Evolutionary conservation across 768 basidiomycete genomes (phyloP).

Genomic region (Amanita inopinata): DNA sequence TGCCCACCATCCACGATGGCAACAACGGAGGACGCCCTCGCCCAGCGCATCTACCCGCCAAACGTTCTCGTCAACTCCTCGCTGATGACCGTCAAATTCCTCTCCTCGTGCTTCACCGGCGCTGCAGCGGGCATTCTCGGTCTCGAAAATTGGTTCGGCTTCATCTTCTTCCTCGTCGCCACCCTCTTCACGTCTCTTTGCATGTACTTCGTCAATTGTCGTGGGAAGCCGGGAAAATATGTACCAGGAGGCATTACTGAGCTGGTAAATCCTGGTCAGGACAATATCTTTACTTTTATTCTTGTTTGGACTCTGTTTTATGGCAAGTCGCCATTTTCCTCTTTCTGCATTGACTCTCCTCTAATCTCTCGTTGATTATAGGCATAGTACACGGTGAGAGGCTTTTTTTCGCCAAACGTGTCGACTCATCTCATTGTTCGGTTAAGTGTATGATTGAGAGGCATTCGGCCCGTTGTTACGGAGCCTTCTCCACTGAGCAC

Average conservation of each 20-base stretch:
- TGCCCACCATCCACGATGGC: conserved; percentile 26
- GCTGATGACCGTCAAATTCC: conserved; percentile 62
- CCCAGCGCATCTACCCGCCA: conserved; percentile 55
- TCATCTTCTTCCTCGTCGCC: conserved; percentile 63
- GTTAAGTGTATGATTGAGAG: conserved; percentile 17
- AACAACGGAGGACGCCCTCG: conserved; percentile 37
- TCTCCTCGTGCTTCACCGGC: conserved; percentile 78
- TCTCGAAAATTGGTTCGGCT: conserved; percentile 76
- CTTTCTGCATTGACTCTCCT: background rate
- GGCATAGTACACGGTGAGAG: conserved; percentile 42
- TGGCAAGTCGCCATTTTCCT: conserved; percentile 40
- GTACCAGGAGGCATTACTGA: conserved; percentile 54
- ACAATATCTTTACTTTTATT: conserved; percentile 85
- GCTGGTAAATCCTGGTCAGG: conserved; percentile 77
- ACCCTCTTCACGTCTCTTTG: conserved; percentile 58
- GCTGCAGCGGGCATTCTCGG: conserved; percentile 86
- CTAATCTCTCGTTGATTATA: conserved; percentile 12
- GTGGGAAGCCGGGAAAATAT: conserved; percentile 52
- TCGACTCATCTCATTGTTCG: conserved; percentile 2
- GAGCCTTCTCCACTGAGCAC: background rate
- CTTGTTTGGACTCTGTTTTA: conserved; percentile 93
- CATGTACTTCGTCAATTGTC: conserved; percentile 64
- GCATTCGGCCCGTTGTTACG: background rate
- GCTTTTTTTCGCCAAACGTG: background rate
- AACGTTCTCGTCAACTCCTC: conserved; percentile 58